A percentile compares a stretch with the other conserved stretches of the same genome.
Evolutionary conservation across 2,329 filamentous ascomycete species (phyloP).

Genomic region (Ramularia collo-cygni): DNA sequence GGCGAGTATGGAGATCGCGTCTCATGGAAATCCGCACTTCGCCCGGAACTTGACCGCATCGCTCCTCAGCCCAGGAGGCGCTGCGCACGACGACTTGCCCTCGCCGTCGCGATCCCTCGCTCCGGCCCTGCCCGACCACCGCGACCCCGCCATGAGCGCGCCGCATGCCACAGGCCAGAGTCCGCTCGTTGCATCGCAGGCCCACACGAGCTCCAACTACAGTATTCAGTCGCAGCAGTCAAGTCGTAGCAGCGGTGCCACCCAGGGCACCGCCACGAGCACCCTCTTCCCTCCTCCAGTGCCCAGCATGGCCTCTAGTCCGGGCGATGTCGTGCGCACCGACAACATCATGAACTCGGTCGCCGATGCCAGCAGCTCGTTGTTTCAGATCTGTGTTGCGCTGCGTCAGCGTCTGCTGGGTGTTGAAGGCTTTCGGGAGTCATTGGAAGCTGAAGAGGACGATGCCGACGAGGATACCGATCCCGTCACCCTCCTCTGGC

Average conservation of each 20-base stretch:
- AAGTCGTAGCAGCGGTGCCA: constrained; percentile 42
- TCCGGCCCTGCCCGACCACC: constrained; percentile 9
- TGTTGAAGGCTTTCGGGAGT: constrained; percentile 74
- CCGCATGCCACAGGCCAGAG: constrained; percentile 14
- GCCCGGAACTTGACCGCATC: constrained; percentile 25
- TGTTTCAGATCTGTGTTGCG: constrained; percentile 91
- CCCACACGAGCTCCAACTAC: constrained; percentile 41
- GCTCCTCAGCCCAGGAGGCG: constrained; percentile 23
- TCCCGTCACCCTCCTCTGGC: constrained; percentile 88
- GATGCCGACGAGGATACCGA: constrained; percentile 62
- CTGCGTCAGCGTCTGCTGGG: constrained; percentile 73
- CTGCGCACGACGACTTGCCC: constrained; percentile 3
- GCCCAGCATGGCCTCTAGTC: constrained; percentile 27
- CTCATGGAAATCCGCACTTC: constrained; percentile 22
- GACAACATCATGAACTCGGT: constrained; percentile 96
- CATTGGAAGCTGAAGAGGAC: constrained; percentile 65
- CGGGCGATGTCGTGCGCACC: constrained; percentile 62
- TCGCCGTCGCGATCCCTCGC: too few relatives aligned
- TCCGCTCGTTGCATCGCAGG: constrained; percentile 37
- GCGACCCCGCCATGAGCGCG: constrained; percentile 14
- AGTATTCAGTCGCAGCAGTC: constrained; percentile 42
- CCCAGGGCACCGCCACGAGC: constrained; percentile 39
- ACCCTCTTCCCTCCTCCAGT: constrained; percentile 37
- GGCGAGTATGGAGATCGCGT: constrained; percentile 25
- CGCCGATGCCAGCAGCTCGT: constrained; percentile 81